Evolutionary conservation across 148 eudicot genomes (phyloP).

Genomic region (Diospyros lotus): DNA sequence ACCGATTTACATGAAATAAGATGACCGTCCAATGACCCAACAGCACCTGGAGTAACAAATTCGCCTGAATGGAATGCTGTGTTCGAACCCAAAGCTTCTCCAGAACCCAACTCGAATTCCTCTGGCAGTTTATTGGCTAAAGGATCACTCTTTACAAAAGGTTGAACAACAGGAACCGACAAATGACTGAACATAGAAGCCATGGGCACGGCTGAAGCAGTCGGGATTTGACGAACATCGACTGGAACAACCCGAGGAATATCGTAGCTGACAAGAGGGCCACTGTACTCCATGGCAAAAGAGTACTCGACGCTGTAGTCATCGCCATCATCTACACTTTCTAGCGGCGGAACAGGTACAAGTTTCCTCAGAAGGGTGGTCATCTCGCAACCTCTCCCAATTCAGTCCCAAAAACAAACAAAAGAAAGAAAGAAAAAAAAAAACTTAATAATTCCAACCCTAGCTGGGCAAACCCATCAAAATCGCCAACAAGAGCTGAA

Average conservation of each 20-base stretch:
- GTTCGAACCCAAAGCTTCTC: not conserved
- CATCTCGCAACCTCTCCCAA: constrained; percentile 24
- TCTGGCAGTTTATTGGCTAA: constrained; percentile 9
- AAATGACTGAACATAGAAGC: constrained; percentile 32
- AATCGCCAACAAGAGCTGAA: not conserved
- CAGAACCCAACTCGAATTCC: constrained; percentile 11
- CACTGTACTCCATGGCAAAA: constrained; percentile 71
- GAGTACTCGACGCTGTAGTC: constrained; percentile 52
- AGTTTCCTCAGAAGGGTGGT: constrained; percentile 34
- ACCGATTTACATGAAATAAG: not conserved
- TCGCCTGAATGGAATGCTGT: not conserved
- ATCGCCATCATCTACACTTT: constrained; percentile 19
- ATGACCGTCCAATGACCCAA: not conserved
- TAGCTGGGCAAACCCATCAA: not conserved
- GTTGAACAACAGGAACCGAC: constrained; percentile 55
- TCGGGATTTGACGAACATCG: constrained; percentile 48
- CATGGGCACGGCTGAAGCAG: constrained; percentile 41
- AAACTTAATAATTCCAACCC: too few relatives aligned
- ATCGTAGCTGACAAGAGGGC: constrained; percentile 51
- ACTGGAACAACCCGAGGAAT: constrained; percentile 59
- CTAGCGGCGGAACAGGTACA: constrained; percentile 29
- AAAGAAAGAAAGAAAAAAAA: not conserved
- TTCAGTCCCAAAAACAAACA: not conserved
- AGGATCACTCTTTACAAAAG: constrained; percentile 31
- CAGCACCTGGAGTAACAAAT: not conserved